phyloP scores from a whole-genome alignment of 2,329 filamentous ascomycete genomes.

The Microascus cirrosus region DNA sequence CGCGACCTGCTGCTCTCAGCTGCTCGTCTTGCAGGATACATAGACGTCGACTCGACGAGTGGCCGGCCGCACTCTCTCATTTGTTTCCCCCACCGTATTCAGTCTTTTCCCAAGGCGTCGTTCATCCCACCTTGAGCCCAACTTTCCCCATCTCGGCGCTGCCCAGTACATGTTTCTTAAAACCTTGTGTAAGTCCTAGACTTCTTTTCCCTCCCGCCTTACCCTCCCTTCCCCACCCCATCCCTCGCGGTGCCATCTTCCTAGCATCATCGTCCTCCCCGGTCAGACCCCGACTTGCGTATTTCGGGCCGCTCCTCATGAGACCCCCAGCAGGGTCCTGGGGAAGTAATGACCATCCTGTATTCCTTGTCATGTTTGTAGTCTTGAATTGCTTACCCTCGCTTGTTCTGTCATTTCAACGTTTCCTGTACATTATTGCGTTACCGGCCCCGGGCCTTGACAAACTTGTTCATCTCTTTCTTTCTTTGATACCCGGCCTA shows the following conservation, averaged over 20 bases:
- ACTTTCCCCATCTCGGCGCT: slow-evolving; percentile 2
- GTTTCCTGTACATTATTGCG: background rate
- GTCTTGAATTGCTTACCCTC: background rate
- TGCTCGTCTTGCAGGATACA: slow-evolving; percentile 4
- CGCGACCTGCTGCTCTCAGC: background rate
- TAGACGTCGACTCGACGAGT: slow-evolving; percentile 2
- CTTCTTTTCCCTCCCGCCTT: slow-evolving; percentile 10
- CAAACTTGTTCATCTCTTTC: background rate
- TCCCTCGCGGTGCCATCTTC: slow-evolving; percentile 1
- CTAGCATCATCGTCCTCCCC: slow-evolving; percentile 9
- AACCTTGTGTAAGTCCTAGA: background rate
- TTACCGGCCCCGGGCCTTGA: background rate
- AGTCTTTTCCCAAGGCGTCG: background rate
- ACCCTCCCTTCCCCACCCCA: slow-evolving; percentile 8
- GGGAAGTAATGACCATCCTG: slow-evolving; percentile 11
- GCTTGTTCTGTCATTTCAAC: background rate
- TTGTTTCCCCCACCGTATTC: background rate
- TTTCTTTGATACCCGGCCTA: slow-evolving; percentile 4
- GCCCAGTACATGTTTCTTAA: background rate
- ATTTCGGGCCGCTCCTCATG: slow-evolving; percentile 15
- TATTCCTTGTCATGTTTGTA: background rate
- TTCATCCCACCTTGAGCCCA: slow-evolving; percentile 1
- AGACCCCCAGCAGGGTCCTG: slow-evolving; percentile 22
- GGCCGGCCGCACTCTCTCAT: background rate
- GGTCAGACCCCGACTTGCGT: slow-evolving; percentile 7